Evolutionary conservation across 192 early-diverging fungal species (phyloP).

Genomic region (Backusella psychrophila): DNA sequence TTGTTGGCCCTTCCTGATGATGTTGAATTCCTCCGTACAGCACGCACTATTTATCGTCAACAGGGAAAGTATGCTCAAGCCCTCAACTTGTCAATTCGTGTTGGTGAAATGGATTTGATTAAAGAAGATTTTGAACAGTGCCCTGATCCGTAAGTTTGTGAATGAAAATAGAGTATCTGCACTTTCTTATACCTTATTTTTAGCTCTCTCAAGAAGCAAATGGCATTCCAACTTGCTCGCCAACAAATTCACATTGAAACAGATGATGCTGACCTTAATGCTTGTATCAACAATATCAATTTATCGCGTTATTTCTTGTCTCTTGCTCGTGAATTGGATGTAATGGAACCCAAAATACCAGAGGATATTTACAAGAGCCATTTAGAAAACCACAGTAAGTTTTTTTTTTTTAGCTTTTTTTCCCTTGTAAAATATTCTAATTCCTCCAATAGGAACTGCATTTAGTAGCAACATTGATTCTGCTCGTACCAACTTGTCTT

Average conservation of each 20-base stretch:
- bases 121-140: constrained; percentile 85
- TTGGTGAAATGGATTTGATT: constrained; percentile 81
- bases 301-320: constrained; percentile 87
- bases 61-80: constrained; percentile 81
- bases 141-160: constrained; percentile 58
- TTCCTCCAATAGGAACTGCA: constrained; percentile 49
- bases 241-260: constrained; percentile 88
- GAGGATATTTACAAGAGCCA: constrained; percentile 99
- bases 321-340: constrained; percentile 89
- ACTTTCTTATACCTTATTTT: background rate
- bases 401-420: background rate
- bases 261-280: constrained; percentile 79
- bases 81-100: constrained; percentile 80
- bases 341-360: constrained; percentile 93
- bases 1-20: constrained; percentile 92
- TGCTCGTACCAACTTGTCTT: constrained; percentile 93
- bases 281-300: constrained; percentile 87
- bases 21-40: constrained; percentile 76
- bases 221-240: constrained; percentile 90
- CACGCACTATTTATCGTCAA: constrained; percentile 88
- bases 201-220: constrained; percentile 87
- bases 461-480: constrained; percentile 79
- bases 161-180: background rate
- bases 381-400: constrained; percentile 83
- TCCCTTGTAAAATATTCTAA: too few relatives aligned